phyloP scores from a whole-genome alignment of 306 rosid genomes.

The Mucuna pruriens region DNA sequence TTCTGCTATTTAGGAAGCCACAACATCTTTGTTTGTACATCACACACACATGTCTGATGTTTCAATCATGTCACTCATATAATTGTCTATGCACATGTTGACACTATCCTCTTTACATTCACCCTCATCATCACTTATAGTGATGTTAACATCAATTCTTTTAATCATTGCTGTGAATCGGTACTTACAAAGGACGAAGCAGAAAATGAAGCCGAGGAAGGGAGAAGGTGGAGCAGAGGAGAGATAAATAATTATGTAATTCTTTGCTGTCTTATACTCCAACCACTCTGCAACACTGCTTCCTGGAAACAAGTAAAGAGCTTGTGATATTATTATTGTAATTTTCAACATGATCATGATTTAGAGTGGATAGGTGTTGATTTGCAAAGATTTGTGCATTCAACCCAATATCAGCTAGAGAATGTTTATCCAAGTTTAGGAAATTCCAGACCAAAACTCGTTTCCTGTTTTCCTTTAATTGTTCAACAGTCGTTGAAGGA shows the following conservation, averaged over 20 bases:
- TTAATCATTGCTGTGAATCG: rapidly evolving
- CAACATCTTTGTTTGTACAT: neutral
- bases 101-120: neutral
- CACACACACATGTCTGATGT: neutral
- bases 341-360: neutral
- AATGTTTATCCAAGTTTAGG: neutral
- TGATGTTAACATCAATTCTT: no score
- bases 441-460: neutral
- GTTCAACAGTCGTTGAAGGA: neutral
- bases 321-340: neutral
- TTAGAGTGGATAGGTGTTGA: neutral
- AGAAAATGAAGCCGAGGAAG: neutral
- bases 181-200: neutral
- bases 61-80: neutral
- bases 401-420: neutral
- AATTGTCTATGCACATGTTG: no score
- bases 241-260: neutral
- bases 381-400: neutral
- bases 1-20: neutral
- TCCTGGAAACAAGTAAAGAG: neutral
- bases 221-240: neutral
- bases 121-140: neutral
- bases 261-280: neutral
- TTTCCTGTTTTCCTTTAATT: neutral
- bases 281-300: neutral